Percentiles rank a stretch among this genome's conserved stretches.
Conservation (phyloP, 164 flowering plant genomes). For the Euptelea pleiosperma region DNA sequence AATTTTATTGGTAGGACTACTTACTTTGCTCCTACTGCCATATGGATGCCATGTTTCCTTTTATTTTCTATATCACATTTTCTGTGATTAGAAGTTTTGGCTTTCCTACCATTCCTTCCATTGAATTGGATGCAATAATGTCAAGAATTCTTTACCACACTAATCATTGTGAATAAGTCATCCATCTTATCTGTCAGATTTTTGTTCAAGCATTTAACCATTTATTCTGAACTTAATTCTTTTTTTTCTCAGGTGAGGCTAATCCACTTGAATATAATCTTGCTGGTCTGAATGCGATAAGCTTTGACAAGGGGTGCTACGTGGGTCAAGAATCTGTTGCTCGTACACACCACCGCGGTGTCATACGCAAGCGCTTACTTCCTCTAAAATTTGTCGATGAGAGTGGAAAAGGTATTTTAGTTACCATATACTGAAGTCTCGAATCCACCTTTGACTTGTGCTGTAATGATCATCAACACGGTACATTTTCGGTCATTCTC, state of each 20-base stretch:
- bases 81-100: no score
- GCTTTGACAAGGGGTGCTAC: conserved; percentile 95
- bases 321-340: conserved; percentile 92
- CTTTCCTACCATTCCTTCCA: no score
- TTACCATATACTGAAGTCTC: no score
- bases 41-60: no score
- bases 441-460: no score
- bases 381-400: conserved; percentile 62
- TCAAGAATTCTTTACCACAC: no score
- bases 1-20: no score
- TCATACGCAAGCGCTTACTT: conserved; percentile 79
- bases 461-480: not conserved
- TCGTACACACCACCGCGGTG: conserved; percentile 89
- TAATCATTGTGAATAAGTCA: no score
- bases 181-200: not conserved
- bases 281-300: conserved; percentile 80
- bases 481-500: not conserved
- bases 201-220: not conserved
- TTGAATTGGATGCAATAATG: no score
- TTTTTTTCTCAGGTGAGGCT: conserved; percentile 66
- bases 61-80: no score
- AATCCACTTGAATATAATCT: conserved; percentile 91
- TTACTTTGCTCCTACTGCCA: no score
- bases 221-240: not conserved
- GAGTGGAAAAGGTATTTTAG: conserved; percentile 48